Evolutionary conservation across 225 moss, liverwort and hornwort genomes (phyloP), one percentile per base, ranked within the genome.

Genomic region (Neckera pumila): DNA sequence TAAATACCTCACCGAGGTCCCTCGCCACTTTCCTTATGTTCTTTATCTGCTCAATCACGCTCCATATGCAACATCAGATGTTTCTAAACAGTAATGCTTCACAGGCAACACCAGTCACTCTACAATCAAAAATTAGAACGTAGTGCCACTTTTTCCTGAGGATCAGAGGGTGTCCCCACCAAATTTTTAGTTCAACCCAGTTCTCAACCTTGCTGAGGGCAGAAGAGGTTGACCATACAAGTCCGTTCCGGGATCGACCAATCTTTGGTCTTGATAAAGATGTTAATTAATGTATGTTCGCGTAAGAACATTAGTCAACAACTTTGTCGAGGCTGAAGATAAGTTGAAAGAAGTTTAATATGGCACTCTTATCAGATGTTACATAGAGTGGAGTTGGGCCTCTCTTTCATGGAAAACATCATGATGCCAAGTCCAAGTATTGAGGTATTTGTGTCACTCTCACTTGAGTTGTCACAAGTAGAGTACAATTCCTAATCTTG

Each of bases 1-100:
- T 93, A 82, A 96, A 93, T 17, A 91, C 89, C 87, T 96, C 94
- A 70, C 94, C 95, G 26, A 97, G 90, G 70, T 96, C 95, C 89
- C 90, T 93, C 25, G 90, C 96, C 54, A 97, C 94, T 92, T 92
- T 96, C 83, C 95, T 96, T 73, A 97, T 74, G 78, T 94, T 97
- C 61, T 91, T 95, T 40, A 96, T 80, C 96, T 97, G 92, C 76
- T 54, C 54, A 51, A 51, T 77, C 49, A 70, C 11, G 36, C 58
- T 25, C 73, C 38, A 82, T 26, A 30, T 12, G 17, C 73, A 80
- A 71, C 57, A 76, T 61, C 40, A 86, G 56, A 81, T 76, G 34
- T 82, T 74, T 67, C 63, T 16, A 30, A 59, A 60, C 65, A 82
- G 34, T 49, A 64, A 17, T 64, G 36, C 47, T 49, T 64, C 25